These are phyloP conservation scores for Trichoderma reesei DNA, from an alignment of 495 filamentous ascomycete genomes.

Conservation along the genomic window DNA sequence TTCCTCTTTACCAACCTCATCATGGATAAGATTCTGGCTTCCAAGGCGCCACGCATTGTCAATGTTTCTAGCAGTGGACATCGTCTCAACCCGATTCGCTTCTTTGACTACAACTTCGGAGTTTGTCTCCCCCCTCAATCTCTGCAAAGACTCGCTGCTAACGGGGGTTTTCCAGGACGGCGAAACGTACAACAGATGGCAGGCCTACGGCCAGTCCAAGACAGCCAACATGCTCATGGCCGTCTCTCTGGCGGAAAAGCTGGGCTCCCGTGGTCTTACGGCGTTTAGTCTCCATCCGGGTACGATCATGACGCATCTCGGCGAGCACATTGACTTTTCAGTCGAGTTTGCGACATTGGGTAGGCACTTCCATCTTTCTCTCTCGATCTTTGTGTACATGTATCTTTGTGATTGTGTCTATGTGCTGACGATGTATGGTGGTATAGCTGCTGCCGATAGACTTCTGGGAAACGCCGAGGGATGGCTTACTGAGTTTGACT, in stretches of 20 bases:
- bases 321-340: slow-evolving; percentile 21
- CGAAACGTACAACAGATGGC: slow-evolving; percentile 38
- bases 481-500: slow-evolving; percentile 22
- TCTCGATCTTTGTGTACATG: slow-evolving; percentile 11
- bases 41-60: slow-evolving; percentile 24
- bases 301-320: slow-evolving; percentile 23
- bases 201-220: slow-evolving; percentile 42
- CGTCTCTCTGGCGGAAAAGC: slow-evolving; percentile 31
- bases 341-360: slow-evolving; percentile 16
- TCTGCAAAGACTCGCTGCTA: neutral
- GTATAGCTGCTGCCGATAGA: slow-evolving; percentile 11
- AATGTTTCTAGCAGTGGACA: slow-evolving; percentile 34
- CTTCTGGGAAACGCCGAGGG: neutral
- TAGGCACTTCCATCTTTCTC: neutral
- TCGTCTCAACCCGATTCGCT: slow-evolving; percentile 35
- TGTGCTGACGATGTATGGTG: slow-evolving; percentile 6
- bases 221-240: slow-evolving; percentile 45
- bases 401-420: neutral
- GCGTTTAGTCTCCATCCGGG: slow-evolving; percentile 40
- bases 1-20: slow-evolving; percentile 58
- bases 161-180: slow-evolving; percentile 23
- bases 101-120: slow-evolving; percentile 36
- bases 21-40: slow-evolving; percentile 32
- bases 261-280: slow-evolving; percentile 21
- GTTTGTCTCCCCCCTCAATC: slow-evolving; percentile 19